Evolutionary conservation across 306 rosid species (phyloP).

Genomic region (Lathyrus sativus): DNA sequence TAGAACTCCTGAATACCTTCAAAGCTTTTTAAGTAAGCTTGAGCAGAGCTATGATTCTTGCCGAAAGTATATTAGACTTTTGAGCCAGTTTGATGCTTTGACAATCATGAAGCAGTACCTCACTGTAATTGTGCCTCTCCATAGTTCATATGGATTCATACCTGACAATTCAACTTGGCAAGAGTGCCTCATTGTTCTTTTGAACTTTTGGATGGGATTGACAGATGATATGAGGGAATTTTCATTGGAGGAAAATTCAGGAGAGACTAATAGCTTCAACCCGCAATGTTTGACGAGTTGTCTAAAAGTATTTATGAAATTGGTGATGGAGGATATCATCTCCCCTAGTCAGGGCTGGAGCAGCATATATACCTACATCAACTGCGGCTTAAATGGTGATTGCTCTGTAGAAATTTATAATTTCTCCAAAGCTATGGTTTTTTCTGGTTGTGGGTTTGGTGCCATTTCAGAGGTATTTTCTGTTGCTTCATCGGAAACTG

Average conservation of each 20-base stretch:
- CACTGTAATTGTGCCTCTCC: slow-evolving; percentile 61
- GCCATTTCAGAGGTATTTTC: slow-evolving; percentile 80
- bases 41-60: slow-evolving; percentile 74
- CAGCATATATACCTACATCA: slow-evolving; percentile 61
- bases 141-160: slow-evolving; percentile 53
- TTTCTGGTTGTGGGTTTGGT: slow-evolving; percentile 91
- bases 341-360: slow-evolving; percentile 96
- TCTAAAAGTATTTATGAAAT: slow-evolving; percentile 71
- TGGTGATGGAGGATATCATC: slow-evolving; percentile 84
- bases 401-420: slow-evolving; percentile 55
- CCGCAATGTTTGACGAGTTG: slow-evolving; percentile 69
- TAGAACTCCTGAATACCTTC: slow-evolving; percentile 73
- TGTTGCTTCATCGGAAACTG: slow-evolving; percentile 56
- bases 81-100: slow-evolving; percentile 75
- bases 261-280: slow-evolving; percentile 49
- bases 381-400: slow-evolving; percentile 62
- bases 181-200: slow-evolving; percentile 81
- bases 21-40: slow-evolving; percentile 68
- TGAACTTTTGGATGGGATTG: slow-evolving; percentile 82
- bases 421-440: slow-evolving; percentile 84
- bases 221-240: slow-evolving; percentile 80
- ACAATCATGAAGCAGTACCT: slow-evolving; percentile 75
- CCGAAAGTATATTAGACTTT: slow-evolving; percentile 56
- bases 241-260: slow-evolving; percentile 46
- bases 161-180: slow-evolving; percentile 96